Evolutionary conservation across 371 early-diverging fungal species (phyloP), one percentile per base, ranked within the genome.

Genomic region (Chytridium lagenaria): DNA sequence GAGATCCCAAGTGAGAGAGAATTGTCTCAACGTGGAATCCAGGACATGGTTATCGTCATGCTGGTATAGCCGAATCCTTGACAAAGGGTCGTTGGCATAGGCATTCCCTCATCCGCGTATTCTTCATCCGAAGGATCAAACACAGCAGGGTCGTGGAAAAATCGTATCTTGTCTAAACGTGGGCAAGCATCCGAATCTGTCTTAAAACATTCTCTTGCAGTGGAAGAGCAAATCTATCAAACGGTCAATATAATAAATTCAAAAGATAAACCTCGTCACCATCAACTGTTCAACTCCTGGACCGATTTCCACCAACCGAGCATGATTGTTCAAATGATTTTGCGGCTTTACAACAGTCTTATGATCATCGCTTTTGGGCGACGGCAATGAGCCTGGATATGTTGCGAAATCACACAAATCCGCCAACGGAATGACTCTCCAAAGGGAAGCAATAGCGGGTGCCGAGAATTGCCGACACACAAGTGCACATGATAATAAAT

Each of bases 281-380:
- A 67, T 49, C 44, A 67, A 31, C 26, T 67, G 67, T 31, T 67
- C 33, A 40, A 67, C 49, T 3, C 67, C 67, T 19, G 67, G 44
- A 7, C 67, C 67, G 44, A 67, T 67, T 49, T 67, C 67, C 12
- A 64, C 64, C 31, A 64, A 23, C 33, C 64, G 15, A 12, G 64
- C 64, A 64, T 64, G 64, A 12, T 64, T 26, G 16, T 33, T 64
- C 10, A 64, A 36, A 64, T 22, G 44, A n/a, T n/a, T n/a, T n/a
- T n/a, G n/a, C n/a, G n/a, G n/a, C n/a, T n/a, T n/a, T n/a, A n/a
- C n/a, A n/a, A n/a, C n/a, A n/a, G n/a, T n/a, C n/a, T 19, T 7
- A 44, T 44, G 55, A 26, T 55, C 16, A 16, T 55, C 10, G 5
- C 55, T 26, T 26, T 55, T 63, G 63, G 63, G 7, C 37, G 63